Evolutionary conservation across 805 yeast species (phyloP).

Genomic region (Candida caryicola): DNA sequence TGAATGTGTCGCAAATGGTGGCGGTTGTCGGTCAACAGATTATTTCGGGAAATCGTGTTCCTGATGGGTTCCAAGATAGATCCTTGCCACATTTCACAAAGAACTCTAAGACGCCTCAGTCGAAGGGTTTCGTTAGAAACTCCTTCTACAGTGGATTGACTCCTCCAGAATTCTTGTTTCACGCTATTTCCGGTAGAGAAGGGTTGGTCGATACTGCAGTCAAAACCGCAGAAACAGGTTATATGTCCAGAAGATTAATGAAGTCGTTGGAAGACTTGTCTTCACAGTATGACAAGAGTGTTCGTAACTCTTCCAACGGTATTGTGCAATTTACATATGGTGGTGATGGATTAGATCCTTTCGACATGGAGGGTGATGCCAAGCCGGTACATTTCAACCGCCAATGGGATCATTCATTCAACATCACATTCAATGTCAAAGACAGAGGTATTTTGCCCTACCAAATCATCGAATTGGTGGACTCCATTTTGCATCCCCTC

Average conservation of each 20-base stretch:
- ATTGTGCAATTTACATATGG: constrained; percentile 97
- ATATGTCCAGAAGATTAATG: constrained; percentile 97
- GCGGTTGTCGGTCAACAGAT: constrained; percentile 99
- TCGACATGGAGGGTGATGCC: constrained; percentile 99
- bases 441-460: constrained; percentile 67
- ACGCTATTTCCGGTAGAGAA: constrained; percentile 99
- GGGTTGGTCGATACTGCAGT: constrained; percentile 99
- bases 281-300: constrained; percentile 89
- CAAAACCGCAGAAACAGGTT: constrained; percentile 98
- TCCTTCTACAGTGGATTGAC: constrained; percentile 91
- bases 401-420: constrained; percentile 90
- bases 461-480: constrained; percentile 56
- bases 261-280: constrained; percentile 95
- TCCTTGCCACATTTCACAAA: constrained; percentile 95
- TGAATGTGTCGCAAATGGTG: constrained; percentile 99
- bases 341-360: constrained; percentile 97
- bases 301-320: constrained; percentile 92
- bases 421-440: constrained; percentile 58
- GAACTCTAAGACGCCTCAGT: constrained; percentile 94
- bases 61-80: constrained; percentile 99
- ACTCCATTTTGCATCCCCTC: constrained; percentile 57
- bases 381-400: constrained; percentile 89
- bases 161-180: constrained; percentile 97
- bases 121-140: constrained; percentile 96
- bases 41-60: constrained; percentile 97